Evolutionary conservation across 2,329 filamentous ascomycete species (phyloP), one percentile per base, ranked within the genome.

Genomic region (Trichoderma breve): DNA sequence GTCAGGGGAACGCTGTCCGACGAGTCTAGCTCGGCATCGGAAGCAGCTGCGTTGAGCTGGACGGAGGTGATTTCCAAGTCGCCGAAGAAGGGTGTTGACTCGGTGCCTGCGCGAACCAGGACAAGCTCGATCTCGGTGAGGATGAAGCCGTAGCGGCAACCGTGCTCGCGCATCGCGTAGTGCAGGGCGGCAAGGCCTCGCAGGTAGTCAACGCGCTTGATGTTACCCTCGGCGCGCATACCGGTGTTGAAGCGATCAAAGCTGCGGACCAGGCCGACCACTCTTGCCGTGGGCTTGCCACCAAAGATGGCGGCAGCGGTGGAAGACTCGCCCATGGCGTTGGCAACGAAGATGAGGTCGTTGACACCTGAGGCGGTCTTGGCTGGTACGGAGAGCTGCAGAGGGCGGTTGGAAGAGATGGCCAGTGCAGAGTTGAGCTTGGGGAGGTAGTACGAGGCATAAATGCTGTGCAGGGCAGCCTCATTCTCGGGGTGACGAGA

Each of bases 201-300:
- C 24, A 98, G 91, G 84, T 98, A 98, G 82, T 95, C 91, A 72
- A 97, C 93, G 72, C 93, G 92, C 82, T 94, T 92, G 81, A 94
- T 89, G 74, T 95, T 93, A 58, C 91, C 90, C 81, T 97, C 93
- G 73, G 91, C 90, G 73, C 94, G 93, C 93, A 97, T 97, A 74
- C 93, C 93, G 1, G 94, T 96, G 86, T 97, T 97, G 92, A 97
- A 98, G 77, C 93, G 91, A 81, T 97, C 93, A 79, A 95, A 98
- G 80, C 90, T 92, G 83, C 95, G 95, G 77, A 97, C 92, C n/a
- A 98, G 87, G 7, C 95, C 93, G 63, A 95, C 91, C 14, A 94
- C 88, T 36, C 92, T 90, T 28, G 83, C 83, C 14, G 82, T 79
- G 36, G 83, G 83, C 84, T 89, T 79, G 51, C 83, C 83, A 66